These are phyloP conservation scores for Rutstroemia sp. DNA, from an alignment of 2,329 filamentous ascomycete species.

Conservation along the genomic window DNA sequence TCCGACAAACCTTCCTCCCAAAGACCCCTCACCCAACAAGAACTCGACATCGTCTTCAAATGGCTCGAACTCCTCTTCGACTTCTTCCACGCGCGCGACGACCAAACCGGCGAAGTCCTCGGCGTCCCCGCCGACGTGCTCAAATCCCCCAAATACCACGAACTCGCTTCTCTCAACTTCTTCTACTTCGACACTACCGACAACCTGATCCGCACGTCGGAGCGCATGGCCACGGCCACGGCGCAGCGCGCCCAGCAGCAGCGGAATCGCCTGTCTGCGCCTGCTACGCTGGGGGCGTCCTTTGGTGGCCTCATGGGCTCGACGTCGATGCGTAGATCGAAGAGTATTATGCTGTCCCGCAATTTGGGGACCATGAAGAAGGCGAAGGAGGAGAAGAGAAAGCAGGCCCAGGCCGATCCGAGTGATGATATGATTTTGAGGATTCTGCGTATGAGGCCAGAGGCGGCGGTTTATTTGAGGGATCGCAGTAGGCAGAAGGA, in stretches of 20 bases:
- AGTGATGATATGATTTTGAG: constrained; percentile 97
- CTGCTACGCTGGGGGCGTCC: constrained; percentile 45
- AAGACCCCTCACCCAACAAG: constrained; percentile 73
- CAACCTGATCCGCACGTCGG: constrained; percentile 87
- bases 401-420: constrained; percentile 91
- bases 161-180: constrained; percentile 92
- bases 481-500: constrained; percentile 93
- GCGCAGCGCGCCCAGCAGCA: constrained; percentile 68
- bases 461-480: constrained; percentile 79
- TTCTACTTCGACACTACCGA: constrained; percentile 96
- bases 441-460: constrained; percentile 89
- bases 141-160: constrained; percentile 97
- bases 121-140: constrained; percentile 87
- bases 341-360: constrained; percentile 87
- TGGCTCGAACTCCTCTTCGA: constrained; percentile 87
- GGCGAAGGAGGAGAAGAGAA: constrained; percentile 91
- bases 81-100: constrained; percentile 92
- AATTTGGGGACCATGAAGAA: constrained; percentile 95
- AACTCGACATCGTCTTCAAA: constrained; percentile 89
- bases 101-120: constrained; percentile 71
- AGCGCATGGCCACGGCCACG: constrained; percentile 87
- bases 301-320: constrained; percentile 57
- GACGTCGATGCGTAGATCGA: constrained; percentile 57
- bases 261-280: constrained; percentile 64
- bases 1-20: constrained; percentile 92